Evolutionary conservation across 192 early-diverging fungal genomes (phyloP).

Genomic region (Podochytrium sp.): DNA sequence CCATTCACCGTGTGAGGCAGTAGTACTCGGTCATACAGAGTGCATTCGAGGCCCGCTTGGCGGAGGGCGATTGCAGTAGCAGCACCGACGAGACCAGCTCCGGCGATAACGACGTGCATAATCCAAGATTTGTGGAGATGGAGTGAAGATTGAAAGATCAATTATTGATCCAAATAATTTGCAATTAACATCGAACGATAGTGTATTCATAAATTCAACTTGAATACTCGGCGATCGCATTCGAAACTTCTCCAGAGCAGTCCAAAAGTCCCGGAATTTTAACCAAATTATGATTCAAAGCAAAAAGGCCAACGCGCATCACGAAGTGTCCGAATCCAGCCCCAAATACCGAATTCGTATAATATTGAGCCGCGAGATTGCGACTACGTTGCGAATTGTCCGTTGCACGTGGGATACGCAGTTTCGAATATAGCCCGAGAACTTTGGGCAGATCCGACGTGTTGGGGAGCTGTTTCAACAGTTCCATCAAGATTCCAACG

Average conservation of each 20-base stretch:
- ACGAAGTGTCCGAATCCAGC: background rate
- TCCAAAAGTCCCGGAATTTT: background rate
- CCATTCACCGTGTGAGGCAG: no score
- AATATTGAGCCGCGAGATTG: slow-evolving; percentile 12
- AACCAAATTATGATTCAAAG: background rate
- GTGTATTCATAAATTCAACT: no score
- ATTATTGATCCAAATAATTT: no score
- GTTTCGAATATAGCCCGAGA: background rate
- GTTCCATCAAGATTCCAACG: slow-evolving; percentile 24
- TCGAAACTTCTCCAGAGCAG: background rate
- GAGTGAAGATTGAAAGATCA: no score
- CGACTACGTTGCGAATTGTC: background rate
- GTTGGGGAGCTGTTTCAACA: background rate
- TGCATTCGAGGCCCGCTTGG: no score
- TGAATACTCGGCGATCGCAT: no score
- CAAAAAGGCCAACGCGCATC: background rate
- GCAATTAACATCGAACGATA: no score
- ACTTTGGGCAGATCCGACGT: background rate
- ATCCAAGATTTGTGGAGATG: no score
- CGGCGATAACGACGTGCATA: no score
- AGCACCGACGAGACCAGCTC: no score
- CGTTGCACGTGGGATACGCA: background rate
- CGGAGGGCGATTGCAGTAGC: no score
- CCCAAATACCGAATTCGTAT: background rate
- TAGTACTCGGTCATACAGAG: no score